phyloP scores from a whole-genome alignment of 345 rosid genomes.

The Iberis pinnata region DNA sequence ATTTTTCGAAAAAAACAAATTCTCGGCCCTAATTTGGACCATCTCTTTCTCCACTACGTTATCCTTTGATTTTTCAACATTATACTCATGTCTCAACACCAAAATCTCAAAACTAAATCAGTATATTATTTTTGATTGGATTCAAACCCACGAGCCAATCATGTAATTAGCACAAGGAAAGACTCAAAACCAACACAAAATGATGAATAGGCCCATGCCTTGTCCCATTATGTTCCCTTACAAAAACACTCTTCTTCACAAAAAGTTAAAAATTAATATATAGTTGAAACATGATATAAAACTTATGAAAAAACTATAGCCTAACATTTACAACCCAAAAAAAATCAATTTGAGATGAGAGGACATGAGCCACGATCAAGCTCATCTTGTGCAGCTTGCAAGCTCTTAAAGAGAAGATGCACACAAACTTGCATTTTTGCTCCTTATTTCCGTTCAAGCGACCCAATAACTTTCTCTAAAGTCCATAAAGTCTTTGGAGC shows the following conservation, averaged over 20 bases:
- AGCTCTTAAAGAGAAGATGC: slow-evolving; percentile 76
- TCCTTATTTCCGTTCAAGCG: slow-evolving; percentile 69
- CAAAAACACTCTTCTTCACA: slow-evolving; percentile 21
- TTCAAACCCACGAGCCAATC: slow-evolving; percentile 27
- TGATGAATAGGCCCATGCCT: slow-evolving; percentile 33
- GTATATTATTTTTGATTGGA: slow-evolving; percentile 9
- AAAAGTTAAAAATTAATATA: slow-evolving; percentile 7
- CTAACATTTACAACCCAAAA: slow-evolving; percentile 19
- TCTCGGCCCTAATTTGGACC: no score
- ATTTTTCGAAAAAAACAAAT: no score
- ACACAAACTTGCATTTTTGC: slow-evolving; percentile 73
- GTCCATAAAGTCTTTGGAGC: slow-evolving; percentile 96
- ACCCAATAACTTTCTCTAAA: slow-evolving; percentile 62
- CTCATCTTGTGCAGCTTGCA: slow-evolving; percentile 95
- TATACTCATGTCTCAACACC: slow-evolving; percentile 4
- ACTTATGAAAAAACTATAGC: slow-evolving; percentile 17
- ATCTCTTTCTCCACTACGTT: neutral
- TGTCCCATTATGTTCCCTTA: slow-evolving; percentile 33
- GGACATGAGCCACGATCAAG: slow-evolving; percentile 69
- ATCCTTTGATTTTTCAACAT: no score
- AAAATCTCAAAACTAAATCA: neutral
- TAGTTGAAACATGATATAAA: neutral
- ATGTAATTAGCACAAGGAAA: slow-evolving; percentile 21
- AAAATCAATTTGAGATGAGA: slow-evolving; percentile 30
- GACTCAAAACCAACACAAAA: slow-evolving; percentile 19